Evolutionary conservation across 352 stramenopile genomes (phyloP), one percentile per base, ranked within the genome.

Genomic region (Phytophthora fragariaefolia): DNA sequence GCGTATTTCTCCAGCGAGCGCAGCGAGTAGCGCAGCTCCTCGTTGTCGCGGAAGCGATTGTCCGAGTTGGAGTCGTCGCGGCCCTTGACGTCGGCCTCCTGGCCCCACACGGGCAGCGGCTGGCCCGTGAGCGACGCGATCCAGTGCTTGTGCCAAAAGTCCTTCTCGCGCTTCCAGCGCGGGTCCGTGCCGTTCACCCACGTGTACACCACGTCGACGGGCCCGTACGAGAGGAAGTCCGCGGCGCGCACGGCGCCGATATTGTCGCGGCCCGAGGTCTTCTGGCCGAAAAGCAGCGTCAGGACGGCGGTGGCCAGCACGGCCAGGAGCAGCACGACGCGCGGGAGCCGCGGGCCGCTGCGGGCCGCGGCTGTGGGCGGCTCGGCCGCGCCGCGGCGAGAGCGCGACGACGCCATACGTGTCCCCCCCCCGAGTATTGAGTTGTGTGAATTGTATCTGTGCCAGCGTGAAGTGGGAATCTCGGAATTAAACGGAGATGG

Each of bases 131-230:
- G 73, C 47, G 85, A 89, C 27, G 86, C 87, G 58, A 95, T 91
- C 88, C 88, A 96, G 69, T 92, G 85, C 63, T 91, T 89, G 74
- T 96, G 88, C 84, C 85, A 96, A 65, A 90, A 92, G 50, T 94
- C 85, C 58, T 96, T 96, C 47, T 96, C 77, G 17, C 80, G 81
- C 46, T 96, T 91, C 96, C 96, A 98, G 13, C 88, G 77, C 10
- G 96, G 92, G 57, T 98, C 96, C 12, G 90, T 96, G 47, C 96
- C 95, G 64, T 98, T 98, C 47, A 98, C 95, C 95, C 96, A 98
- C 63, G 95, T 98, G 76, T 98, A 98, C 23, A 98, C 96, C 24
- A 97, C 93, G 73, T 98, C 96, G 54, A 98, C 97, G 15, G 90
- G 85, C 0, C 85, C 86, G 64, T 96, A 96, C 4, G 81, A 68